Conservation (phyloP, 805 yeast species). For the Huiozyma sinensis region DNA sequence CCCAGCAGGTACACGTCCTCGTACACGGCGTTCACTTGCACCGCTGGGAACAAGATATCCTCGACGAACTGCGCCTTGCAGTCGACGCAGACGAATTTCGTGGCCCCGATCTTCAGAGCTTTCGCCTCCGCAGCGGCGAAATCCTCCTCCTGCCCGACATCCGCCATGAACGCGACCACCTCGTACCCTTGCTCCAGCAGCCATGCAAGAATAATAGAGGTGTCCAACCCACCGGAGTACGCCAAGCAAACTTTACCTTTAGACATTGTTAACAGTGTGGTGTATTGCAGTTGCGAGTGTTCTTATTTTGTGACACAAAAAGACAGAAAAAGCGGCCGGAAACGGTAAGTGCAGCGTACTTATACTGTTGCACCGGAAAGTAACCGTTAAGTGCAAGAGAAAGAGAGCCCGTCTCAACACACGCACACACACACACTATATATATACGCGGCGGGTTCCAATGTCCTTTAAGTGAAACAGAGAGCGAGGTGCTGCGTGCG, state of each 20-base stretch:
- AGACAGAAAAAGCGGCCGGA: too few relatives aligned
- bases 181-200: conserved; percentile 95
- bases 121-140: conserved; percentile 93
- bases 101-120: conserved; percentile 94
- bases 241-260: conserved; percentile 99
- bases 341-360: too few relatives aligned
- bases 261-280: conserved; percentile 43
- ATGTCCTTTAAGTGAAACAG: too few relatives aligned
- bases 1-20: conserved; percentile 96
- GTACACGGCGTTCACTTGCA: conserved; percentile 94
- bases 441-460: too few relatives aligned
- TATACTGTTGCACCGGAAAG: too few relatives aligned
- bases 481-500: too few relatives aligned
- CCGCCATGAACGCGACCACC: conserved; percentile 96
- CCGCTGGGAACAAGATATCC: conserved; percentile 87
- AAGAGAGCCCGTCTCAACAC: too few relatives aligned
- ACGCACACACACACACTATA: too few relatives aligned
- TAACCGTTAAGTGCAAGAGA: too few relatives aligned
- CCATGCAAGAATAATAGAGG: conserved; percentile 97
- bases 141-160: conserved; percentile 99
- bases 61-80: conserved; percentile 93
- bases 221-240: conserved; percentile 97
- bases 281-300: neutral
- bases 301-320: too few relatives aligned
- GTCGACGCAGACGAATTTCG: conserved; percentile 88